Evolutionary conservation across 306 rosid genomes (phyloP).

Genomic region (Casuarina glauca): DNA sequence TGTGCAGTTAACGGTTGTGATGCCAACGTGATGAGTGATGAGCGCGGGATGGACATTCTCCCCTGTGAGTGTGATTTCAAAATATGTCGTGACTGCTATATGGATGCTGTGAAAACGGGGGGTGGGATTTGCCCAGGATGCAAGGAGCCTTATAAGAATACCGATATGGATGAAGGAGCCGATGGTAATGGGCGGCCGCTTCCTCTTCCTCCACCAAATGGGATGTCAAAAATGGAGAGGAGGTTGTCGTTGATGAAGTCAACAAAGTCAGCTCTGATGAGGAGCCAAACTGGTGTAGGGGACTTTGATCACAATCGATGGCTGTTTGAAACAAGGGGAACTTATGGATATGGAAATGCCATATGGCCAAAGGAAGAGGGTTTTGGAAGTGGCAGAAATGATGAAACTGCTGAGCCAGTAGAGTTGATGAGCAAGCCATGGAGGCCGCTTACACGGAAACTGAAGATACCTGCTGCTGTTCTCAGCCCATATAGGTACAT

Average conservation of each 20-base stretch:
- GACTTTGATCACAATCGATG: constrained; percentile 94
- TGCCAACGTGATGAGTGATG: constrained; percentile 89
- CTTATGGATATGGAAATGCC: constrained; percentile 97
- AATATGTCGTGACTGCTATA: constrained; percentile 90
- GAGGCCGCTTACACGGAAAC: constrained; percentile 88
- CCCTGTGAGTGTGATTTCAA: constrained; percentile 99
- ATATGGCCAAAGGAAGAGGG: constrained; percentile 93
- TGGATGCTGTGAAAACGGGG: constrained; percentile 78
- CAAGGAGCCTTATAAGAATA: constrained; percentile 83
- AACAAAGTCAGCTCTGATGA: constrained; percentile 69
- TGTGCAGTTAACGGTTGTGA: constrained; percentile 94
- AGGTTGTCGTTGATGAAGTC: constrained; percentile 88
- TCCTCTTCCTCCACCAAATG: constrained; percentile 67
- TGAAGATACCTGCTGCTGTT: constrained; percentile 92
- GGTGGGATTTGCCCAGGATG: constrained; percentile 89
- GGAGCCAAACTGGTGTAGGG: constrained; percentile 78
- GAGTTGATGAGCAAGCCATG: constrained; percentile 80
- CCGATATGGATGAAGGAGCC: constrained; percentile 74
- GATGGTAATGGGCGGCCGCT: constrained; percentile 60
- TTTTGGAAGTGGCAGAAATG: constrained; percentile 59
- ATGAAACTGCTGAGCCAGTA: constrained; percentile 56
- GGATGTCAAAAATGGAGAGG: constrained; percentile 85
- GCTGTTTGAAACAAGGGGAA: constrained; percentile 93
- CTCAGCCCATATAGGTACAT: constrained; percentile 86
- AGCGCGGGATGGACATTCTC: constrained; percentile 78